A percentile compares a stretch with the other conserved stretches of the same genome.
phyloP scores from a whole-genome alignment of 2,329 filamentous ascomycete genomes.

The Metarhizium robertsii region DNA sequence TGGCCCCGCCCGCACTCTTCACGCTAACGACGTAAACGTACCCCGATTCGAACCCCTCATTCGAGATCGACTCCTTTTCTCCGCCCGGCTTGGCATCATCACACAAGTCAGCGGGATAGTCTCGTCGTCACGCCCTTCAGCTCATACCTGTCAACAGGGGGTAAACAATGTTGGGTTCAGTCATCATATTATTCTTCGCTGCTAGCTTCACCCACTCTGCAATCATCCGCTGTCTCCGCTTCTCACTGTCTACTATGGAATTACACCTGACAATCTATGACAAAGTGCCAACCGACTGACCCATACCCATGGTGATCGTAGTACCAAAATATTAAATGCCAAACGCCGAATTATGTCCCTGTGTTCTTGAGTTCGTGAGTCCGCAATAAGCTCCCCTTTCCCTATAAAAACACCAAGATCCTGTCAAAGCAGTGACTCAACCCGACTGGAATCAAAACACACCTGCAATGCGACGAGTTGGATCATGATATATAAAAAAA shows the following conservation, averaged over 20 bases:
- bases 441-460: background rate
- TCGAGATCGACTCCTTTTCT: no score
- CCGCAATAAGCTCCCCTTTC: background rate
- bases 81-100: background rate
- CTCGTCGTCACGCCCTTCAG: background rate
- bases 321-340: background rate
- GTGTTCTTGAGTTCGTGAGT: background rate
- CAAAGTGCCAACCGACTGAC: background rate
- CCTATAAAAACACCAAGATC: background rate
- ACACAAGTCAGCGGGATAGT: background rate
- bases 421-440: background rate
- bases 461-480: background rate
- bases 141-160: background rate
- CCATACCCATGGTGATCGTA: slow-evolving; percentile 3
- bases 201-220: background rate
- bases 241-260: slow-evolving; percentile 1
- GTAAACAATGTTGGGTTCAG: background rate
- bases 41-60: no score
- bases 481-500: background rate
- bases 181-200: slow-evolving; percentile 1
- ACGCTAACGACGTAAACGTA: no score
- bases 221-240: slow-evolving; percentile 4
- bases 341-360: background rate
- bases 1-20: no score
- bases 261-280: slow-evolving; percentile 9